These are phyloP conservation scores for Sugiyamaella japonica DNA, from an alignment of 1,139 yeast species.

Conservation along the genomic window DNA sequence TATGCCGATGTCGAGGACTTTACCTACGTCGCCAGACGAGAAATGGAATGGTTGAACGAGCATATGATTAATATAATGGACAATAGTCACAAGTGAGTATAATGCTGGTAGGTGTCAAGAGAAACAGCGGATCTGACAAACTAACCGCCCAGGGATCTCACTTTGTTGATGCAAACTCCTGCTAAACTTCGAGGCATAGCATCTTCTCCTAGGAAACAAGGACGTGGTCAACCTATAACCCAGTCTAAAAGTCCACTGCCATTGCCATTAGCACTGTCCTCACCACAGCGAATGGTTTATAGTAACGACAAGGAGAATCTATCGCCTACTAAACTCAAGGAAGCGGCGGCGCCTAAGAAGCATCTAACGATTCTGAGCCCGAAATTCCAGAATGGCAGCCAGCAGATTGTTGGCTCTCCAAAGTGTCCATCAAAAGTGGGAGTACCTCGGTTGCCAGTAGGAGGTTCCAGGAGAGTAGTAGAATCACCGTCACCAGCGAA, in stretches of 20 bases:
- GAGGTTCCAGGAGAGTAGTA: too few species aligned
- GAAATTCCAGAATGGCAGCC: constrained; percentile 4
- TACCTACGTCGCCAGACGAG: constrained; percentile 43
- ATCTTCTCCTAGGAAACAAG: constrained; percentile 7
- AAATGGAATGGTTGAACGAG: constrained; percentile 45
- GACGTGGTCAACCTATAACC: background rate
- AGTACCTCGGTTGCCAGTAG: too few species aligned
- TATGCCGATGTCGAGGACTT: constrained; percentile 43
- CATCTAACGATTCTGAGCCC: constrained; percentile 9
- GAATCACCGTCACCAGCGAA: too few species aligned
- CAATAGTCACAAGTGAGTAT: constrained; percentile 8
- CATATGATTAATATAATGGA: constrained; percentile 36
- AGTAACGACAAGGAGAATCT: constrained; percentile 4
- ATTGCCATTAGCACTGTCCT: background rate
- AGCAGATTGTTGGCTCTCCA: background rate
- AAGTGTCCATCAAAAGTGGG: background rate
- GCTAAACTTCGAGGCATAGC: background rate
- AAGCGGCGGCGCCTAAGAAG: background rate
- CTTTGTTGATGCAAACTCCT: constrained; percentile 7
- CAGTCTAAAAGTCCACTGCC: background rate
- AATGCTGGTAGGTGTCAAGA: background rate
- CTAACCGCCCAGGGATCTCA: constrained; percentile 5
- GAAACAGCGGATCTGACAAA: background rate
- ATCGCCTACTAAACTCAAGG: background rate
- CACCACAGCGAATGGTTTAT: background rate